phyloP scores from a whole-genome alignment of 345 rosid species.

The Boechera stricta region DNA sequence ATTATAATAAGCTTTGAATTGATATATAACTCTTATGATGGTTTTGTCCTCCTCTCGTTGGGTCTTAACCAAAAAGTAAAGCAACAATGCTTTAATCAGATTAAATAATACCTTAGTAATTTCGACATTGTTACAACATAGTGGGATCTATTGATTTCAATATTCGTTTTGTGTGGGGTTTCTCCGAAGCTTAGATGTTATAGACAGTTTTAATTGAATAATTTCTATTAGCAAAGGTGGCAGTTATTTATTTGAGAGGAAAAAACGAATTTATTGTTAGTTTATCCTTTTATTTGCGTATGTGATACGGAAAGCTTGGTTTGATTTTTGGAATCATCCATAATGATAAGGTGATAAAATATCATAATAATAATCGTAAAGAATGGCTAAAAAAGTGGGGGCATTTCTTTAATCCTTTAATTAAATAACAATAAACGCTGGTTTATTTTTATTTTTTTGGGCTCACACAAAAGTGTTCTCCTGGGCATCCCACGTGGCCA shows the following conservation, averaged over 20 bases:
- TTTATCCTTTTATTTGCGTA: constrained; percentile 4
- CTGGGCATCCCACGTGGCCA: constrained; percentile 38
- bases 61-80: constrained; percentile 34
- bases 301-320: constrained; percentile 27
- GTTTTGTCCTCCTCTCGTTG: constrained; percentile 25
- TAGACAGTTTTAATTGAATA: no score
- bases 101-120: background rate
- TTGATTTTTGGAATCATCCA: constrained; percentile 26
- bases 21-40: background rate
- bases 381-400: background rate
- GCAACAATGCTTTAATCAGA: background rate
- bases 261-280: background rate
- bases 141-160: background rate
- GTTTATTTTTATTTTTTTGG: background rate
- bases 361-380: background rate
- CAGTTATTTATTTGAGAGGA: background rate
- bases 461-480: constrained; percentile 17
- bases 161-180: background rate
- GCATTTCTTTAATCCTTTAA: background rate
- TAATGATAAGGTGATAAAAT: constrained; percentile 6
- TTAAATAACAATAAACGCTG: background rate
- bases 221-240: constrained; percentile 4
- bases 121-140: constrained; percentile 6
- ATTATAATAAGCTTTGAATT: constrained; percentile 3
- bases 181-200: background rate